Conservation (phyloP, 2,329 filamentous ascomycete genomes). For the Aspergillus sp. region DNA sequence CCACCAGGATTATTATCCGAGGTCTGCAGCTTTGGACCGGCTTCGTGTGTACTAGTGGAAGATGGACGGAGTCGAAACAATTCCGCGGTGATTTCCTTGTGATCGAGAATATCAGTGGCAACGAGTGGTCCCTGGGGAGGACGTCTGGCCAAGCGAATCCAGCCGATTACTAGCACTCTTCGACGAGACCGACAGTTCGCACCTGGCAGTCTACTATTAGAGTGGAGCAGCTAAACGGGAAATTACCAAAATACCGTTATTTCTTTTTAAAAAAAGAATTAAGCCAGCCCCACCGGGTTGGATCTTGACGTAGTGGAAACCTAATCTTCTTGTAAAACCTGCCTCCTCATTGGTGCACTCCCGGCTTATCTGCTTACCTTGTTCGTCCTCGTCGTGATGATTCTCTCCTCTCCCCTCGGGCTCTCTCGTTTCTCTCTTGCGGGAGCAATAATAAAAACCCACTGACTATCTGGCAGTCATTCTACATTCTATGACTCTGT, state of each 20-base stretch:
- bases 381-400: background rate
- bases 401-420: background rate
- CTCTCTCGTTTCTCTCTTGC: background rate
- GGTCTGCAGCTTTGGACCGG: background rate
- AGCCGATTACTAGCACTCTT: no score
- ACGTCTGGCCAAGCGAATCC: no score
- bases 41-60: background rate
- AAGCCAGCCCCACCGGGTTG: constrained; percentile 19
- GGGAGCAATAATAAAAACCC: no score
- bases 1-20: constrained; percentile 1
- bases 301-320: constrained; percentile 37
- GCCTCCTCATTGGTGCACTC: constrained; percentile 26
- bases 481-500: no score
- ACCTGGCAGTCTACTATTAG: no score
- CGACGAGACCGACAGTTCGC: no score
- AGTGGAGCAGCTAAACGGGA: no score
- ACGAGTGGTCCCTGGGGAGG: background rate
- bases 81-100: no score
- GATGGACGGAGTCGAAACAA: no score
- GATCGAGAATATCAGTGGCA: no score
- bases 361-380: constrained; percentile 28
- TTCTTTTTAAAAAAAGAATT: constrained; percentile 2
- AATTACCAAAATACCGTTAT: background rate
- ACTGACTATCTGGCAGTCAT: no score
- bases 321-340: constrained; percentile 33